phyloP scores from a whole-genome alignment of 495 filamentous ascomycete genomes.

The Neurospora pannonica region DNA sequence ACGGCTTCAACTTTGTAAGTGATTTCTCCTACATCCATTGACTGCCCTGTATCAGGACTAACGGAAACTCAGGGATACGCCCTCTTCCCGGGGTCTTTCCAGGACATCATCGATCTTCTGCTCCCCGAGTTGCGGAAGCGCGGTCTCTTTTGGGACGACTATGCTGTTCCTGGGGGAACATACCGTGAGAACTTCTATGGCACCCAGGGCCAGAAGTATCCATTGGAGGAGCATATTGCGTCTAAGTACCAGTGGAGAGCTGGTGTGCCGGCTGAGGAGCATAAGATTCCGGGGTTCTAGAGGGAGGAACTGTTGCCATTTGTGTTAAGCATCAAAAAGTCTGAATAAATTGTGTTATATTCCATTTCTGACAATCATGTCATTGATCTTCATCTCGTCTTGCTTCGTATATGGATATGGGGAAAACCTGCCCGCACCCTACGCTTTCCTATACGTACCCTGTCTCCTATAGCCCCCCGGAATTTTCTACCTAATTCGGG shows the following conservation, averaged over 20 bases:
- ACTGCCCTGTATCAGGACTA: not conserved
- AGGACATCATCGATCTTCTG: constrained; percentile 51
- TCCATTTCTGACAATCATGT: no score
- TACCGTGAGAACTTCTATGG: constrained; percentile 43
- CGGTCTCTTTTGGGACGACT: constrained; percentile 45
- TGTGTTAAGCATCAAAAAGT: no score
- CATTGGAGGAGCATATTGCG: constrained; percentile 24
- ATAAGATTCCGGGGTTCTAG: constrained; percentile 25
- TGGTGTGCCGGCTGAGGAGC: constrained; percentile 21
- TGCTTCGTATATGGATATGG: no score
- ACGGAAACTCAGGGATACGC: constrained; percentile 39
- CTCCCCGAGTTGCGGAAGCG: constrained; percentile 48
- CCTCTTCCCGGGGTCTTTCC: constrained; percentile 51
- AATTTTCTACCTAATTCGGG: no score
- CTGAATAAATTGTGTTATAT: no score
- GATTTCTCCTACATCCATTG: not conserved
- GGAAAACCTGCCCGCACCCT: no score
- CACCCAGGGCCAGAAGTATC: constrained; percentile 19
- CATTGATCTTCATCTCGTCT: no score
- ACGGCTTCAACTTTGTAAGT: constrained; percentile 43
- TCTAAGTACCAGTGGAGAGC: constrained; percentile 28
- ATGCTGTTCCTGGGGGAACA: constrained; percentile 38
- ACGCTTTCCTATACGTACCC: no score
- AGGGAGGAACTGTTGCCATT: no score
- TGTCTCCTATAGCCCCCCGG: no score